A percentile compares a stretch with the other conserved stretches of the same genome.
These are phyloP conservation scores for Pneumocystis wakefieldiae DNA, from an alignment of 1,139 yeast species.

Conservation along the genomic window DNA sequence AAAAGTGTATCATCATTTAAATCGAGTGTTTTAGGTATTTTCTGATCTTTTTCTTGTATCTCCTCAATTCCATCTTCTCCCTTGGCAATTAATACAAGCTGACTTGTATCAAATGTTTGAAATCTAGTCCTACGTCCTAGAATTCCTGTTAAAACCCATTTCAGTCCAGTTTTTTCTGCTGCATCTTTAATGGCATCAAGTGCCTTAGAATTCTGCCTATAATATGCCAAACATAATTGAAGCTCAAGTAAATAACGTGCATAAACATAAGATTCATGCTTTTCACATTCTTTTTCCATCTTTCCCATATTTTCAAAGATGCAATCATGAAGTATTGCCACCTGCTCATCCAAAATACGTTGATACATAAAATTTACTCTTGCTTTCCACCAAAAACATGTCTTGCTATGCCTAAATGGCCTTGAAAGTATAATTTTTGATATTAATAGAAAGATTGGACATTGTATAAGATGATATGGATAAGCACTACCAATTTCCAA, in stretches of 20 bases:
- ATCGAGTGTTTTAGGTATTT: conserved; percentile 17
- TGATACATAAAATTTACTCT: conserved; percentile 26
- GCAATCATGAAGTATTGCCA: conserved; percentile 21
- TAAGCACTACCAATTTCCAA: conserved; percentile 23
- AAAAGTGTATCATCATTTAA: conserved; percentile 66
- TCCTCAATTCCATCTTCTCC: conserved; percentile 22
- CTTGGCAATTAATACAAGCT: conserved; percentile 60
- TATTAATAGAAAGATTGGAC: conserved; percentile 22
- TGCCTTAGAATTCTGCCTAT: conserved; percentile 46
- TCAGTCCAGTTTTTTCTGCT: conserved; percentile 47
- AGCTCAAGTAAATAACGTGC: conserved; percentile 23
- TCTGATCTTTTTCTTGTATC: conserved; percentile 23
- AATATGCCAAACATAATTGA: conserved; percentile 26
- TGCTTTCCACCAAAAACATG: conserved; percentile 23
- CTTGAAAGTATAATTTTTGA: conserved; percentile 18
- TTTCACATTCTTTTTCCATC: conserved; percentile 13
- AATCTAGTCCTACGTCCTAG: conserved; percentile 76
- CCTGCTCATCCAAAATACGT: conserved; percentile 20
- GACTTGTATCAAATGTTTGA: conserved; percentile 56
- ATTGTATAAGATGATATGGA: conserved; percentile 22
- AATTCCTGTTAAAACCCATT: conserved; percentile 66
- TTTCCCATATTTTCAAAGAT: conserved; percentile 18
- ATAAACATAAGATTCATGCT: conserved; percentile 25
- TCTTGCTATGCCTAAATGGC: conserved; percentile 4
- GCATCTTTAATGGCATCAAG: conserved; percentile 45